A percentile compares a stretch with the other conserved stretches of the same genome.
phyloP scores from a whole-genome alignment of 2,329 filamentous ascomycete species.

The Phaeosphaeria sp. region DNA sequence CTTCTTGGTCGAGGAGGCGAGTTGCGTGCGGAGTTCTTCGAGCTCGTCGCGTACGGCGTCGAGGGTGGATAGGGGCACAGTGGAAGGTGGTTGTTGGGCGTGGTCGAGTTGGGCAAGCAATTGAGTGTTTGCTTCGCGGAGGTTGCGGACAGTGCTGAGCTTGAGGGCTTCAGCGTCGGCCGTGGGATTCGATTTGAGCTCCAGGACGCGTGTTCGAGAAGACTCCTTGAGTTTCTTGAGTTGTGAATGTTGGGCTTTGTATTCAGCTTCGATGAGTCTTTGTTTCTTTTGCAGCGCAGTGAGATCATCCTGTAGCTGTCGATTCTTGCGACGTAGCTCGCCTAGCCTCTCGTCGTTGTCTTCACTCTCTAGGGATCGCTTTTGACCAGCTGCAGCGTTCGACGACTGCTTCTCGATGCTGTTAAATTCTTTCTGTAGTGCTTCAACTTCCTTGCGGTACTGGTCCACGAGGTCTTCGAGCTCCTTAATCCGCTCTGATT shows the following conservation, averaged over 20 bases:
- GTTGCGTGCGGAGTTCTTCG: constrained; percentile 58
- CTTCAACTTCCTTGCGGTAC: constrained; percentile 82
- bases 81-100: constrained; percentile 47
- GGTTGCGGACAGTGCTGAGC: constrained; percentile 74
- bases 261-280: constrained; percentile 75
- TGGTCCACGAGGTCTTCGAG: constrained; percentile 86
- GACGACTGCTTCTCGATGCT: constrained; percentile 62
- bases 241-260: constrained; percentile 75
- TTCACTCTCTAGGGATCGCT: constrained; percentile 66
- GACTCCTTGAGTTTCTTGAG: constrained; percentile 71
- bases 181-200: constrained; percentile 91
- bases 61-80: constrained; percentile 79
- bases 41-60: constrained; percentile 78
- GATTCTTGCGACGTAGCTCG: constrained; percentile 84
- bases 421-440: constrained; percentile 75
- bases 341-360: constrained; percentile 74
- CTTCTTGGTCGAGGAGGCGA: constrained; percentile 76
- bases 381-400: constrained; percentile 58
- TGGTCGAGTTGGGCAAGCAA: constrained; percentile 74
- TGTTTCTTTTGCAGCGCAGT: constrained; percentile 72
- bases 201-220: constrained; percentile 80
- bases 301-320: constrained; percentile 81
- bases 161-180: constrained; percentile 86
- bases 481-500: constrained; percentile 75
- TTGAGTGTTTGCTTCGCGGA: constrained; percentile 84